Base-by-base conservation (phyloP, 768 basidiomycete genomes). In the Suillus cothurnatus region DNA sequence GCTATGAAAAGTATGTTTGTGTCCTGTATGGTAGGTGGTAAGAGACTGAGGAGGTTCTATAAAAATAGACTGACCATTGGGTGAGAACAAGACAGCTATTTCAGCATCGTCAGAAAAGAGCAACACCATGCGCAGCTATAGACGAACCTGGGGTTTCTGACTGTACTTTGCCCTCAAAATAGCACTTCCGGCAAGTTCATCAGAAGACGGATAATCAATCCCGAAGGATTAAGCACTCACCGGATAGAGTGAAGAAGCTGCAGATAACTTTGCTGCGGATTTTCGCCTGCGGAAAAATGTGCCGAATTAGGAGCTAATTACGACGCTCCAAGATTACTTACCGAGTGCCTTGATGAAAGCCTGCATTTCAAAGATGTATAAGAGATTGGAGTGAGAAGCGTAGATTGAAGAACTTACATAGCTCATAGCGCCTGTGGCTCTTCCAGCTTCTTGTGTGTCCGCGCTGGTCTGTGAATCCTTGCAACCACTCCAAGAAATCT, bases 401-500 rank as follows among this genome's bases (percentile, higher is more conserved):
- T 32, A 28, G 17, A 26, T 6, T 26, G 21, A 12, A 26, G 45
- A 21, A 81, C 88, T 36, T 70, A 91, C 90, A 72, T 81, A 88
- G 76, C 88, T 91, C 92, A 93, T 93, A 8, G 92, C 92, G 56
- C 92, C 92, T 6, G 88, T 88, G 9, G 86, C 89, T 36, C 82
- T 76, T 4, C 90, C 90, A 14, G 82, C 79, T 72, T 92, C 88
- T 49, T 81, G 78, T 4, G 90, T 85, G 71, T 93, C 92, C 21
- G 91, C 91, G 69, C 91, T 92, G n/a, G 90, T 93, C 74, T 93
- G 90, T 19, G 86, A 82, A 73, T 93, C 92, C 67, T 90, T 90
- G 75, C 91, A 92, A 32, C 90, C 92, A 72, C 89, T 90, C 85
- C 88, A 93, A n/a, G 88, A 89, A n/a, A 93, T 90, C 91, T 93